Evolutionary conservation across 2,329 filamentous ascomycete genomes (phyloP).

Genomic region (Spiromastix sp.): DNA sequence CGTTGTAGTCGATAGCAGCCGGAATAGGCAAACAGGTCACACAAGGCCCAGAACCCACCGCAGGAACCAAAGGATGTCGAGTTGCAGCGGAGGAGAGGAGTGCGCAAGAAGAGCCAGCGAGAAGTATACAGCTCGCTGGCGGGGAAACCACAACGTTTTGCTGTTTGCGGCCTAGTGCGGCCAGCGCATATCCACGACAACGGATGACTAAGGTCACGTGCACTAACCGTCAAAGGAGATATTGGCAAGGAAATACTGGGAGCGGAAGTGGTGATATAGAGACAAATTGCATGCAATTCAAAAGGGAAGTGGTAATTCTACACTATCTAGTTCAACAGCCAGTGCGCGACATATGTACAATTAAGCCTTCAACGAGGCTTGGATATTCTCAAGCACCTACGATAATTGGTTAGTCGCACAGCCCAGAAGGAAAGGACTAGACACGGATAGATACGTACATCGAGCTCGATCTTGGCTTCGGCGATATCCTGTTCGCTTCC

Average conservation of each 20-base stretch:
- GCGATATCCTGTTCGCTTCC: constrained; percentile 96
- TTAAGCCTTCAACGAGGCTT: constrained; percentile 39
- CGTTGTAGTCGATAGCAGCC: too few species aligned
- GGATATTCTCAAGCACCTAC: constrained; percentile 41
- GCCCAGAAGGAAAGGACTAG: constrained; percentile 4
- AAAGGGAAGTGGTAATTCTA: constrained; percentile 7
- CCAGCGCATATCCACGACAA: constrained; percentile 32
- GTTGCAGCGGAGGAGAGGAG: too few species aligned
- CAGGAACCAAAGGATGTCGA: too few species aligned
- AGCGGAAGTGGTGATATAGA: neutral
- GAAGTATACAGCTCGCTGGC: constrained; percentile 9
- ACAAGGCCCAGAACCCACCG: too few species aligned
- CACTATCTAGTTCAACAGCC: constrained; percentile 4
- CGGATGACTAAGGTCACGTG: constrained; percentile 12
- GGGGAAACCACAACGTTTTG: constrained; percentile 27
- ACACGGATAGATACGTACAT: constrained; percentile 51
- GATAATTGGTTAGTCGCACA: constrained; percentile 4
- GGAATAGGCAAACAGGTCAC: too few species aligned
- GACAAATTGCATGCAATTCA: neutral
- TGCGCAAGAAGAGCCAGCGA: too few species aligned
- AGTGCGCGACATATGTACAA: constrained; percentile 28
- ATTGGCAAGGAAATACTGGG: neutral
- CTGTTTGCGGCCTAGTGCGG: constrained; percentile 29
- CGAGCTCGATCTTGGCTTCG: constrained; percentile 97
- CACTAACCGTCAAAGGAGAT: neutral